phyloP scores from a whole-genome alignment of 106 monocot genomes.

The Agapanthus africanus region DNA sequence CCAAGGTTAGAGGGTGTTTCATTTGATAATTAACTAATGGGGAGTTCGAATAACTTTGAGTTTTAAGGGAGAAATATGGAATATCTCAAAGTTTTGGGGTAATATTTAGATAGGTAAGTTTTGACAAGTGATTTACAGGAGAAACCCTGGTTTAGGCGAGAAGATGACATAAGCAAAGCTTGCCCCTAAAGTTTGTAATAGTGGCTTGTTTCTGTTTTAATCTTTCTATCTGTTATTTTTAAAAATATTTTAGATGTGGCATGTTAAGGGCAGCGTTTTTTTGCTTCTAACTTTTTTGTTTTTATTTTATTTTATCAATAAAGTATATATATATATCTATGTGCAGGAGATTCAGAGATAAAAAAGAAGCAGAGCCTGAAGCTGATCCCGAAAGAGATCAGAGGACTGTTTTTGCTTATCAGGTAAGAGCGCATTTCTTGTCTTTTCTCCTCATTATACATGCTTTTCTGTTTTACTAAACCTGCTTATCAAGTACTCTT shows the following conservation, averaged over 20 bases:
- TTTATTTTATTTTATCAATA: neutral
- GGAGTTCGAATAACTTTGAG: no score
- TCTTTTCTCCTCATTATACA: neutral
- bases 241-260: neutral
- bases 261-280: no score
- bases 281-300: neutral
- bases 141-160: no score
- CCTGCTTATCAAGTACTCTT: neutral
- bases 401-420: conserved; percentile 87
- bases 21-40: no score
- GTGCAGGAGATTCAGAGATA: conserved; percentile 51
- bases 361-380: conserved; percentile 61
- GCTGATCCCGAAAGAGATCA: conserved; percentile 89
- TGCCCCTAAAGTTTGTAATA: no score
- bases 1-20: no score
- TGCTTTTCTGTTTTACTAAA: neutral
- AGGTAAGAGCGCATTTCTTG: conserved; percentile 21
- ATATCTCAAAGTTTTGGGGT: no score
- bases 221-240: neutral
- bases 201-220: no score
- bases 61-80: no score
- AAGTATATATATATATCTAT: neutral
- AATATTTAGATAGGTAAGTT: no score
- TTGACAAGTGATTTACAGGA: no score
- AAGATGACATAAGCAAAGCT: no score